A percentile compares a stretch with the other conserved stretches of the same genome.
These are phyloP conservation scores for Cladosporium sp. DNA, from an alignment of 2,329 filamentous ascomycete genomes.

Conservation along the genomic window DNA sequence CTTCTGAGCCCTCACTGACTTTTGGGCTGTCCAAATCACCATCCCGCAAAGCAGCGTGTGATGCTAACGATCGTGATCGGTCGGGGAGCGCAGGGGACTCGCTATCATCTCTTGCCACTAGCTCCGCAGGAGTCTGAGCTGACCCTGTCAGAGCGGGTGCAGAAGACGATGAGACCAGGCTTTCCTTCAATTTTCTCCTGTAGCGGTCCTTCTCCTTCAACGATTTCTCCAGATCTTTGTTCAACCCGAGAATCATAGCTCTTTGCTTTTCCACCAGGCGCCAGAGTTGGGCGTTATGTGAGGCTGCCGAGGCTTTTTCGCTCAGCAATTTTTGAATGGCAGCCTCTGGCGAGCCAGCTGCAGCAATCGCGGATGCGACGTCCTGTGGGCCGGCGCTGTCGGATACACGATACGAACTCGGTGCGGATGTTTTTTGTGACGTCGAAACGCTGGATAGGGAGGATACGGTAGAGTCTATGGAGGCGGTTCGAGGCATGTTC, in stretches of 20 bases:
- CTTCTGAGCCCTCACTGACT: slow-evolving; percentile 24
- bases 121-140: slow-evolving; percentile 12
- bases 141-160: slow-evolving; percentile 22
- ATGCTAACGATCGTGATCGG: not conserved
- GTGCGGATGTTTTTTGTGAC: slow-evolving; percentile 25
- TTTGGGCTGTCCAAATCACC: slow-evolving; percentile 25
- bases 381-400: slow-evolving; percentile 62
- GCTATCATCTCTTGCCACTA: slow-evolving; percentile 21
- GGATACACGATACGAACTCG: slow-evolving; percentile 39
- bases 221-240: slow-evolving; percentile 86
- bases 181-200: slow-evolving; percentile 80
- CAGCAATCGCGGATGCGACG: slow-evolving; percentile 69
- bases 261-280: slow-evolving; percentile 93
- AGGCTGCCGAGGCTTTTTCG: slow-evolving; percentile 81
- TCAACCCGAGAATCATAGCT: slow-evolving; percentile 85
- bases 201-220: slow-evolving; percentile 94
- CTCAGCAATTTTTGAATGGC: slow-evolving; percentile 82
- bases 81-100: slow-evolving; percentile 19
- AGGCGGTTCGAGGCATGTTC: slow-evolving; percentile 59
- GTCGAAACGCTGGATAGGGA: slow-evolving; percentile 37
- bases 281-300: slow-evolving; percentile 92
- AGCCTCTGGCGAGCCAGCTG: slow-evolving; percentile 82
- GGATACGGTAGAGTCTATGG: slow-evolving; percentile 90
- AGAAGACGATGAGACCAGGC: slow-evolving; percentile 42
- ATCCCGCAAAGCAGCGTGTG: slow-evolving; percentile 17